phyloP scores from a whole-genome alignment of 164 flowering plant genomes.

The Berberis thunbergii region DNA sequence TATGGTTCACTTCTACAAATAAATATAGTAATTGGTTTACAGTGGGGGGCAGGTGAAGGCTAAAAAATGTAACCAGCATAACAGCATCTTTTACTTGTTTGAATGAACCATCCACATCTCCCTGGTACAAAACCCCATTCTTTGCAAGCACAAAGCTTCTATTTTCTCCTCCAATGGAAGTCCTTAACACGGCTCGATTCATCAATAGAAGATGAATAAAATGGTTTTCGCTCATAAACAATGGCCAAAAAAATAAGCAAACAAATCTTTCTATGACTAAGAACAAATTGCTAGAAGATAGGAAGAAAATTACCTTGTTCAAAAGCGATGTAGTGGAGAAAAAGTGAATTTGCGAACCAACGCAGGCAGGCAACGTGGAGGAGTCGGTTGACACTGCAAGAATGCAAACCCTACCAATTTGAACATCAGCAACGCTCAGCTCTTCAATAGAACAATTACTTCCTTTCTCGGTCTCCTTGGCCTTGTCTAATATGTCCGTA shows the following conservation, averaged over 20 bases:
- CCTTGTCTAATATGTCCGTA: constrained; percentile 51
- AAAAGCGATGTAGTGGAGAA: constrained; percentile 50
- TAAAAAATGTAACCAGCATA: constrained; percentile 58
- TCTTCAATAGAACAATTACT: constrained; percentile 40
- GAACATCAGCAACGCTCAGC: constrained; percentile 49
- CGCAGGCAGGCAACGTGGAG: constrained; percentile 49
- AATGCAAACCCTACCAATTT: constrained; percentile 44
- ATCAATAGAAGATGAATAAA: constrained; percentile 36
- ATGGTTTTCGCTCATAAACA: constrained; percentile 51
- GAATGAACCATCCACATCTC: constrained; percentile 31
- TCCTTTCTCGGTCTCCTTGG: constrained; percentile 35
- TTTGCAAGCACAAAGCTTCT: constrained; percentile 46
- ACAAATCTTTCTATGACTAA: neutral
- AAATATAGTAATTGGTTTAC: neutral
- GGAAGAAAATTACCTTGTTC: constrained; percentile 39
- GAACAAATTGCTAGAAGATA: neutral
- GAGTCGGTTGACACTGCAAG: constrained; percentile 55
- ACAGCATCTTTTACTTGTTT: constrained; percentile 54
- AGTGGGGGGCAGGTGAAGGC: neutral
- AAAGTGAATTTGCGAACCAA: constrained; percentile 37
- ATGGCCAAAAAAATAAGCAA: neutral
- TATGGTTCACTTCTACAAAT: neutral
- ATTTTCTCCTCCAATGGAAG: constrained; percentile 50
- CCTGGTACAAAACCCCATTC: constrained; percentile 51
- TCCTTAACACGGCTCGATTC: constrained; percentile 55